These are phyloP conservation scores for Fusarium sp. DNA, from an alignment of 2,329 filamentous ascomycete genomes.

Conservation along the genomic window DNA sequence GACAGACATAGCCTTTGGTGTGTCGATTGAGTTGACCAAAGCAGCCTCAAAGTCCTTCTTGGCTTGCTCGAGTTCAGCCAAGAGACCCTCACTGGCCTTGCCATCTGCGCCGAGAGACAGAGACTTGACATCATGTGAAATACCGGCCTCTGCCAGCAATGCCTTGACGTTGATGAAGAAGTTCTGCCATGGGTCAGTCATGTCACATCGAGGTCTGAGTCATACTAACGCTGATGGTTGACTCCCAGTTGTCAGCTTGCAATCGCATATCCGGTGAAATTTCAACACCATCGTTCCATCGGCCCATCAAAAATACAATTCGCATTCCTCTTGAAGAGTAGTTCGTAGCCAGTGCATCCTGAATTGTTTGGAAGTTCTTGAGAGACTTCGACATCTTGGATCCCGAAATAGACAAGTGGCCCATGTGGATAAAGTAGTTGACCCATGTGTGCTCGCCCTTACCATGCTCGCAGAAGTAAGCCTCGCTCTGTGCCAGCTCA, in stretches of 20 bases:
- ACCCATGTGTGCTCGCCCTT: constrained; percentile 79
- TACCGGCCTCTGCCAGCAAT: constrained; percentile 57
- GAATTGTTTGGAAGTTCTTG: constrained; percentile 96
- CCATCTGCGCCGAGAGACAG: constrained; percentile 50
- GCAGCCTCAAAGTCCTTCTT: constrained; percentile 66
- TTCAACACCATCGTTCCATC: constrained; percentile 91
- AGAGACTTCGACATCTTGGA: constrained; percentile 96
- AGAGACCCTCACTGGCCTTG: constrained; percentile 45
- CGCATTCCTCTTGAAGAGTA: constrained; percentile 85
- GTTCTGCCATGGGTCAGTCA: constrained; percentile 53
- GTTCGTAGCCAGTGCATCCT: constrained; percentile 74
- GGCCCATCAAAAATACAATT: constrained; percentile 86
- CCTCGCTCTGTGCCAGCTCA: constrained; percentile 88
- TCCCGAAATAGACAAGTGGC: constrained; percentile 83
- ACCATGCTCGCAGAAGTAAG: constrained; percentile 72
- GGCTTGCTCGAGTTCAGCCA: constrained; percentile 60
- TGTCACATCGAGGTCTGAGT: background rate
- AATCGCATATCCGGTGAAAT: constrained; percentile 85
- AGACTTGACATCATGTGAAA: constrained; percentile 47
- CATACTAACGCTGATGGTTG: constrained; percentile 70
- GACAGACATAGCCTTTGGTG: constrained; percentile 78
- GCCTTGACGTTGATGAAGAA: constrained; percentile 68
- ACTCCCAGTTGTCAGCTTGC: constrained; percentile 81
- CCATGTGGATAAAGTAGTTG: constrained; percentile 96
- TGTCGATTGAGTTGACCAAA: constrained; percentile 88